phyloP scores from a whole-genome alignment of 139 green algal species.

The Chlorella sp. region DNA sequence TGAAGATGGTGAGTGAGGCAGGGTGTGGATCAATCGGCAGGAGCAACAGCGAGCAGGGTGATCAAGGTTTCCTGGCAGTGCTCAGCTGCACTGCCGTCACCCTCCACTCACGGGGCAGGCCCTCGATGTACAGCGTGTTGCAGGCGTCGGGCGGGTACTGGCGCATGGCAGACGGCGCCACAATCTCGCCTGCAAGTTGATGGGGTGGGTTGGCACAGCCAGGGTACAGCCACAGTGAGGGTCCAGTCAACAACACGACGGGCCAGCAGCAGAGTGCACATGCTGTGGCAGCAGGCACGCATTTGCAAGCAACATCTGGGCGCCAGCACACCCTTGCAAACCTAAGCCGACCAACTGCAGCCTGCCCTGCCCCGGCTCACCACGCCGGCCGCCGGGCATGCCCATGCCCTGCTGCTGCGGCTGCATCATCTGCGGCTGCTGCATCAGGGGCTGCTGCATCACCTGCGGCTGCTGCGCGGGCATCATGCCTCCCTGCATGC shows the following conservation, averaged over 20 bases:
- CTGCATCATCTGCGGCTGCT: conserved; percentile 2
- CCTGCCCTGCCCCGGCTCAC: neutral
- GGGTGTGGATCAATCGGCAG: too few species aligned
- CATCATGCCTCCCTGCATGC: conserved; percentile 16
- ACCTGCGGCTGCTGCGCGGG: neutral
- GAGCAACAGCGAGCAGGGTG: too few species aligned
- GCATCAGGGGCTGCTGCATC: neutral
- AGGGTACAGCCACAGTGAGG: too few species aligned
- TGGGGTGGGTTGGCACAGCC: too few species aligned
- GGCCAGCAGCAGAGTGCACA: too few species aligned
- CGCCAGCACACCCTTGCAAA: too few species aligned
- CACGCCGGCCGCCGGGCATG: neutral
- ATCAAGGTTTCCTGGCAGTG: too few species aligned
- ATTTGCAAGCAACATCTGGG: too few species aligned
- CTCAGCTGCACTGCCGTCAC: neutral
- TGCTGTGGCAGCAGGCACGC: too few species aligned
- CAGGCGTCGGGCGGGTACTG: conserved; percentile 58
- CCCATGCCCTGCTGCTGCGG: conserved; percentile 1
- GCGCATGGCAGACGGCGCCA: neutral
- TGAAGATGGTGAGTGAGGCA: neutral
- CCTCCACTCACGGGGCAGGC: conserved; percentile 41
- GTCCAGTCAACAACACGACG: too few species aligned
- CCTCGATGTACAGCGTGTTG: conserved; percentile 66
- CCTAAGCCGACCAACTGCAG: too few species aligned
- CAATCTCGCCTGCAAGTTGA: neutral